Percentiles rank a stretch among this genome's conserved stretches.
Evolutionary conservation across 164 flowering plant genomes (phyloP).

Genomic region (Magnolia sinica): DNA sequence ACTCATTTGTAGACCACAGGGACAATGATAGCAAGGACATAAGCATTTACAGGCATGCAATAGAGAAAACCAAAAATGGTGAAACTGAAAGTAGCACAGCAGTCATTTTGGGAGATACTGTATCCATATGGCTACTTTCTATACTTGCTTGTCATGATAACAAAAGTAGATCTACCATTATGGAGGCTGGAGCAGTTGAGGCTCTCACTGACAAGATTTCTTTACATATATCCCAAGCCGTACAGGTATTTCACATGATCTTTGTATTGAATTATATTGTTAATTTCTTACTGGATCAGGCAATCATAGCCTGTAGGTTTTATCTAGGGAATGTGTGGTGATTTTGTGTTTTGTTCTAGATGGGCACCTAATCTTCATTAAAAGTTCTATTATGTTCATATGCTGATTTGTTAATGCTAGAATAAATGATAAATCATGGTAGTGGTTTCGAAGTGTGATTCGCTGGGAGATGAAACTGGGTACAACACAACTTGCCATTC

Average conservation of each 20-base stretch:
- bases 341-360: not conserved
- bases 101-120: constrained; percentile 55
- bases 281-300: not conserved
- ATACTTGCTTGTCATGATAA: constrained; percentile 78
- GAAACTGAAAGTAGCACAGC: constrained; percentile 40
- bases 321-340: not conserved
- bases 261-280: not conserved
- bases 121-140: constrained; percentile 79
- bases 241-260: constrained; percentile 50
- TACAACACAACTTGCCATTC: not conserved
- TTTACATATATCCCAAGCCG: constrained; percentile 38
- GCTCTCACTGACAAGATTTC: constrained; percentile 77
- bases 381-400: not conserved
- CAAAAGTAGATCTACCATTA: constrained; percentile 53
- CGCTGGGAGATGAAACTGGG: not conserved
- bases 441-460: not conserved
- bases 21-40: constrained; percentile 34
- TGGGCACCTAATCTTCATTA: not conserved
- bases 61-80: constrained; percentile 33
- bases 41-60: constrained; percentile 51
- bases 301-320: not conserved
- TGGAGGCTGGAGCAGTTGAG: constrained; percentile 97
- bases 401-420: not conserved
- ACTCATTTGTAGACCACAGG: constrained; percentile 22
- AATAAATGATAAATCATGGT: not conserved